Conservation (phyloP, 129 eudicot genomes). For the Flaveria linearis region DNA sequence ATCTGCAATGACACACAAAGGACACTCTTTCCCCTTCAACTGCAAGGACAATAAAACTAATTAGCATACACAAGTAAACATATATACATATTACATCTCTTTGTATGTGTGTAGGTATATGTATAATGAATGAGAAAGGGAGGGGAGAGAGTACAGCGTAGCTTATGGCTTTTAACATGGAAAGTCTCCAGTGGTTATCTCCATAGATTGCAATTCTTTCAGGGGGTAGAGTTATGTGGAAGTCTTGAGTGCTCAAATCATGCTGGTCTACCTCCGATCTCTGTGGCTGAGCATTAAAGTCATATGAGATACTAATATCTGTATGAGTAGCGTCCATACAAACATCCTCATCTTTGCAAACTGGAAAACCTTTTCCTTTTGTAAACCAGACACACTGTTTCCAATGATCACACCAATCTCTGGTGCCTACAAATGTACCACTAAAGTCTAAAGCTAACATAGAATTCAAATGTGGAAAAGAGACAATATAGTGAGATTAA, state of each 20-base stretch:
- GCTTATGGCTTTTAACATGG: slow-evolving; percentile 54
- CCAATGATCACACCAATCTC: slow-evolving; percentile 97
- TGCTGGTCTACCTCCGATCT: slow-evolving; percentile 32
- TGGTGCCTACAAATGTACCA: slow-evolving; percentile 43
- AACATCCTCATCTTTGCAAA: slow-evolving; percentile 58
- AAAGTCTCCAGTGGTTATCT: slow-evolving; percentile 58
- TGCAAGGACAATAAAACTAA: slow-evolving; percentile 37
- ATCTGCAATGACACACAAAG: slow-evolving; percentile 70
- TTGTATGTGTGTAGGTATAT: neutral
- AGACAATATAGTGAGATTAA: neutral
- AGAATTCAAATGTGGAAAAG: neutral
- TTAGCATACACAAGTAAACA: slow-evolving; percentile 17
- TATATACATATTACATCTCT: neutral
- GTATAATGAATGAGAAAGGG: neutral
- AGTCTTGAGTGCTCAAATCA: slow-evolving; percentile 27
- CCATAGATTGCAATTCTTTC: slow-evolving; percentile 85
- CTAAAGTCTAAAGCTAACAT: slow-evolving; percentile 9
- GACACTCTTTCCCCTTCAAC: slow-evolving; percentile 52
- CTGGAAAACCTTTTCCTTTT: slow-evolving; percentile 55
- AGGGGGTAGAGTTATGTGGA: slow-evolving; percentile 51
- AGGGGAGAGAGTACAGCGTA: slow-evolving; percentile 43
- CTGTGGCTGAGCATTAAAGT: slow-evolving; percentile 42
- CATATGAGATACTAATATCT: slow-evolving; percentile 70
- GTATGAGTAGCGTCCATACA: slow-evolving; percentile 66
- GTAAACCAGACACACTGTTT: slow-evolving; percentile 90